Percentiles rank a stretch among this genome's conserved stretches.
phyloP scores from a whole-genome alignment of 257 asterid genomes.

The Solanum pennellii region DNA sequence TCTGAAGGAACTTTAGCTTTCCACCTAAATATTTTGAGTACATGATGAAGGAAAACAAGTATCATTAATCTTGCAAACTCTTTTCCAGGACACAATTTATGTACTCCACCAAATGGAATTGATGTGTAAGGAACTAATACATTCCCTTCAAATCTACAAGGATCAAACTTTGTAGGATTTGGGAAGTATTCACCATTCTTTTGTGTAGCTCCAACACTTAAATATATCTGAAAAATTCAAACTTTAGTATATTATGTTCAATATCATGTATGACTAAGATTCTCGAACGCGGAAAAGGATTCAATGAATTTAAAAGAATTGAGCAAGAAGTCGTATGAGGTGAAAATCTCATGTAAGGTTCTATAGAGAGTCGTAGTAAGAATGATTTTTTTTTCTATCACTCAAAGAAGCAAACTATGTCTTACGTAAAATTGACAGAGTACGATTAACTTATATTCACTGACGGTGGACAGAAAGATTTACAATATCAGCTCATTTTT shows the following conservation, averaged over 20 bases:
- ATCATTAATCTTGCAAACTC: neutral
- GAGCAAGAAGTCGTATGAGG: neutral
- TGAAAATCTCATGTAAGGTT: neutral
- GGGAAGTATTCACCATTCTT: neutral
- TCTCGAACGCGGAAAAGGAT: too few relatives aligned
- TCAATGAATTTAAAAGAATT: too few relatives aligned
- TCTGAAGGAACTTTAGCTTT: neutral
- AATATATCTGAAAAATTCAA: neutral
- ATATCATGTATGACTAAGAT: too few relatives aligned
- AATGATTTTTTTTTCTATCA: neutral
- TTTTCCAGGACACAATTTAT: neutral
- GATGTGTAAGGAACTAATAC: neutral
- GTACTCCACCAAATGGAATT: neutral
- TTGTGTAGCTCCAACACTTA: neutral
- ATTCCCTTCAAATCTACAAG: neutral
- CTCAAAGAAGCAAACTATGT: too few relatives aligned
- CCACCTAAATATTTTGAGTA: neutral
- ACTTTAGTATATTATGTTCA: too few relatives aligned
- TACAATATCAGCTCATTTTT: too few relatives aligned
- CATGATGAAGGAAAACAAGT: neutral
- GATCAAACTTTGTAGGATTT: neutral
- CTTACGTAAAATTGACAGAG: accelerated
- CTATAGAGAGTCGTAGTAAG: too few relatives aligned
- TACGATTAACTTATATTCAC: too few relatives aligned
- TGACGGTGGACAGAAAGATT: too few relatives aligned